Base-by-base conservation (phyloP, 768 basidiomycete genomes). In the Boletus reticulatus region DNA sequence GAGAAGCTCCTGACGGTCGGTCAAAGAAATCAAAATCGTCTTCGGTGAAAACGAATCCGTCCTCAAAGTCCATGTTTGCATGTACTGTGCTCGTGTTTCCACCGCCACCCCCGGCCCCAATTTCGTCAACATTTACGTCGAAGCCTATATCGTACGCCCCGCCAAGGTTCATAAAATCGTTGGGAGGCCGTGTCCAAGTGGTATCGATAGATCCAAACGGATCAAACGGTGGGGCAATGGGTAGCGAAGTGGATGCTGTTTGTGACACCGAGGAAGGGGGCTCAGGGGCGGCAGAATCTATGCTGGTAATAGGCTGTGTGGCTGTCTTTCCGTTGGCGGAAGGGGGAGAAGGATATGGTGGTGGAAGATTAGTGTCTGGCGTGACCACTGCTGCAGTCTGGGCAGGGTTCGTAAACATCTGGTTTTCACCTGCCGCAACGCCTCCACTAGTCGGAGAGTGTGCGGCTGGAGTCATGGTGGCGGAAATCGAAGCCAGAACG, bases 1-100 rank as follows among this genome's bases (percentile, higher is more conserved):
- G 65, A 9, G 65, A 50, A 43, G 62, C 54, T 29, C 61, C 56
- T 1, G 79, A 74, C 0, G 84, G 84, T 24, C 77, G 78, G 65
- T 94, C 90, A 66, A 93, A 94, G 71, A 91, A 94, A 67, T 82
- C 87, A 69, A 94, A 94, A 69, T 94, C 92, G 52, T 92, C 92
- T 49, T 94, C 92, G 0, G 92, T 92, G 47, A 72, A 70, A 22
- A 58, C 62, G 62, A 93, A 86, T 1, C 76, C 79, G 20, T 83
- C 80, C 34, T 85, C 84, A 50, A 82, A 82, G 42, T 81, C 82
- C 69, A 78, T 70, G 48, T 71, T 71, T 48, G 70, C 67, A 38
- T 62, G 68, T 6, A 53, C 66, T 32, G 65, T 56, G 42, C 58
- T 61, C 31, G 63, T 55, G 19, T 63, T 42, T 34, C 67, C 61